Conservation (phyloP, 176 grass and related monocot genomes). For the Rhynchospora breviuscula region DNA sequence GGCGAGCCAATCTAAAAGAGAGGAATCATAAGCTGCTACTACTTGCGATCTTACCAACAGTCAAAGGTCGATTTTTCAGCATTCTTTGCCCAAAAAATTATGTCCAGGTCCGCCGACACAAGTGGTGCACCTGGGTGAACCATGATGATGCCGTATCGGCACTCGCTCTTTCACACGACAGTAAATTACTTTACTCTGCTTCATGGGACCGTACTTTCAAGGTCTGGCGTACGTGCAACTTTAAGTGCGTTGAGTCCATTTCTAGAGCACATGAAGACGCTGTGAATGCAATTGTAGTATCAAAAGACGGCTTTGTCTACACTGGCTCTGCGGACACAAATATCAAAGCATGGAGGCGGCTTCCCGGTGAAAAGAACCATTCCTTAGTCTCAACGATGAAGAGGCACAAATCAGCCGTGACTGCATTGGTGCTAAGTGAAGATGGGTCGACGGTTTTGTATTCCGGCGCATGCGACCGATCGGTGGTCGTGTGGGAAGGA, state of each 20-base stretch:
- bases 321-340: conserved; percentile 53
- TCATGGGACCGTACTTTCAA: conserved; percentile 85
- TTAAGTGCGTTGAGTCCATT: conserved; percentile 52
- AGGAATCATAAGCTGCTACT: conserved; percentile 8
- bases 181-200: conserved; percentile 61
- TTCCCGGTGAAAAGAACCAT: conserved; percentile 24
- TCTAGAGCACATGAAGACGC: conserved; percentile 51
- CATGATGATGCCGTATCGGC: conserved; percentile 62
- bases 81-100: conserved; percentile 44
- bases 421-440: conserved; percentile 45
- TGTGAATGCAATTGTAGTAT: conserved; percentile 62
- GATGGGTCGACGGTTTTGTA: conserved; percentile 55
- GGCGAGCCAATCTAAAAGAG: conserved; percentile 6
- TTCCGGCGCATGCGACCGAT: conserved; percentile 52
- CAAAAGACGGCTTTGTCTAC: conserved; percentile 43
- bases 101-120: conserved; percentile 53
- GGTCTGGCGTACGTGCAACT: conserved; percentile 40
- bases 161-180: conserved; percentile 45
- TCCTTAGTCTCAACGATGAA: conserved; percentile 32
- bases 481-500: conserved; percentile 59
- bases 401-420: conserved; percentile 49
- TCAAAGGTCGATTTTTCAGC: conserved; percentile 39
- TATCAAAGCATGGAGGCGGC: conserved; percentile 45
- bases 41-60: conserved; percentile 49
- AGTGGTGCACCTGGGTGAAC: conserved; percentile 59